Conservation (phyloP, 1,284 basidiomycete genomes). For the Ceratobasidium sp. region DNA sequence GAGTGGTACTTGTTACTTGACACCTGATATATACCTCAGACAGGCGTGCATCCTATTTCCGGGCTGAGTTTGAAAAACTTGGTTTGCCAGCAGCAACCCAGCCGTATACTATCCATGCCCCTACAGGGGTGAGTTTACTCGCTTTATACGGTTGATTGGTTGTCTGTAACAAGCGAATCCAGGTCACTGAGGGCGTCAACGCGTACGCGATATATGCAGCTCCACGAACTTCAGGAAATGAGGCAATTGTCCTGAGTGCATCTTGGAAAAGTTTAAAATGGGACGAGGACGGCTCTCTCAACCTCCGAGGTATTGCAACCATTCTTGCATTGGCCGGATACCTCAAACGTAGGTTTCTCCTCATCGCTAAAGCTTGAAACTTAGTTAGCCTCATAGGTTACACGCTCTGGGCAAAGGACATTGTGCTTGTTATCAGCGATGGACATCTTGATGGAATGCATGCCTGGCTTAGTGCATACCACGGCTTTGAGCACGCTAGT, state of each 20-base stretch:
- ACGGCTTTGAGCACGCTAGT: constrained; percentile 77
- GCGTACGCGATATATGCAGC: constrained; percentile 85
- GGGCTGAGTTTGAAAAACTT: constrained; percentile 70
- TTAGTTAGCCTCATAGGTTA: constrained; percentile 65
- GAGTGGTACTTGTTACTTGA: neutral
- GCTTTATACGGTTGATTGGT: neutral
- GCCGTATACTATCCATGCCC: constrained; percentile 67
- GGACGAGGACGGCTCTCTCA: constrained; percentile 66
- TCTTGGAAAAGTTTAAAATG: constrained; percentile 77
- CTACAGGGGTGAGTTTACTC: constrained; percentile 59
- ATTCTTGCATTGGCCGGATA: constrained; percentile 85
- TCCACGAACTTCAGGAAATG: constrained; percentile 87
- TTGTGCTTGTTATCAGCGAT: constrained; percentile 91
- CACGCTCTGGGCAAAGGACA: constrained; percentile 93
- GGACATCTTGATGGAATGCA: constrained; percentile 91
- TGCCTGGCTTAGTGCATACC: constrained; percentile 89
- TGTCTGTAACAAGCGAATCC: neutral
- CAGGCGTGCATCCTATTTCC: constrained; percentile 72
- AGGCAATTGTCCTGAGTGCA: constrained; percentile 90
- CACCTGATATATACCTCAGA: constrained; percentile 16
- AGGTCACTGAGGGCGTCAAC: constrained; percentile 73
- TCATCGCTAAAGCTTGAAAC: constrained; percentile 25
- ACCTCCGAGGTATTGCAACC: constrained; percentile 87
- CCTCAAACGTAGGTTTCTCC: constrained; percentile 71
- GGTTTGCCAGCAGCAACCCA: constrained; percentile 78